Evolutionary conservation across 495 filamentous ascomycete species (phyloP), one percentile per base, ranked within the genome.

Genomic region (Tuber calosporum): DNA sequence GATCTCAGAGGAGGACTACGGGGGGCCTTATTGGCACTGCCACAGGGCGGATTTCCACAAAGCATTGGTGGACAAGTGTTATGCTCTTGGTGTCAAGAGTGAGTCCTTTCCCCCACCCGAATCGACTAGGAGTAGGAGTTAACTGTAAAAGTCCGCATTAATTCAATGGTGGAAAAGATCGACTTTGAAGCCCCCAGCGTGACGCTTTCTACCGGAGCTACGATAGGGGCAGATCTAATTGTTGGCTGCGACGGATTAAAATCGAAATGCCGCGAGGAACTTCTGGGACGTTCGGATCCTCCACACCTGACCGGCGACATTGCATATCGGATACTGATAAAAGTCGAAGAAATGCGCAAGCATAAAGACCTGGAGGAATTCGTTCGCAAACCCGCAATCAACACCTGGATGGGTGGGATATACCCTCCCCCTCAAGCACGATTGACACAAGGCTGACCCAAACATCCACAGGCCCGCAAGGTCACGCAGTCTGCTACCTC

Each of bases 361-460:
- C 82, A 85, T 19, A 82, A 82, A 1, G 83, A 84, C 26, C 79
- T 89, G 2, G 71, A 69, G 26, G 70, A 83, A 67, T 82, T 85
- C 73, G 84, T 89, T 0, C 69, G 79, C 9, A 82, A 87, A 30
- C 86, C 89, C 0, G 85, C 86, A 22, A 89, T 92, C 20, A 86
- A 91, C 73, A 90, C 91, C 77, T 93, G 91, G 91, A 79, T 91
- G 39, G 90, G 91, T 0, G 30, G 20, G 69, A 42, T 38, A 38
- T 36, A 26, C 20, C 53, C 53, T 34, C 53, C 4, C 17, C 19
- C 53, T 5, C 11, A 1, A 30, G 53, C 26, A 58, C 48, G n/a
- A 58, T 26, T 58, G 48, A 58, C 48, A 26, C 9, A 26, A n/a
- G 48, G n/a, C 48, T 58, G n/a, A 58, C 48, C 48, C 8, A 58